Evolutionary conservation across 805 yeast species (phyloP).

Genomic region (Pichia gijzeniarum): DNA sequence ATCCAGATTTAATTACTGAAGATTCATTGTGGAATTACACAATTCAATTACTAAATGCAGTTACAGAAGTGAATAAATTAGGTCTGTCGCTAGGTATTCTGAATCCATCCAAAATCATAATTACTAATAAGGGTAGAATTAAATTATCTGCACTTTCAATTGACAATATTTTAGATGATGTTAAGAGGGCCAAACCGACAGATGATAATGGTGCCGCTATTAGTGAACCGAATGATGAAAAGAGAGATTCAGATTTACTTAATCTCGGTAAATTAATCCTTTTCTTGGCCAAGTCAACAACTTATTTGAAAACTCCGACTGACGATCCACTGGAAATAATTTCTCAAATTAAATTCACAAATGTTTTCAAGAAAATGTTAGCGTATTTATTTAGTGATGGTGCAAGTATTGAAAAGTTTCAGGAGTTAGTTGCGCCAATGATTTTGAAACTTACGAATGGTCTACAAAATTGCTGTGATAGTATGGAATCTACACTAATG

Average conservation of each 20-base stretch:
- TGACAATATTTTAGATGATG: slow-evolving; percentile 50
- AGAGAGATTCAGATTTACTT: slow-evolving; percentile 44
- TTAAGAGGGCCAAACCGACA: slow-evolving; percentile 28
- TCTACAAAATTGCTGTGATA: slow-evolving; percentile 47
- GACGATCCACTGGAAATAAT: slow-evolving; percentile 22
- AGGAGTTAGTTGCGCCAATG: slow-evolving; percentile 36
- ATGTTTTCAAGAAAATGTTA: slow-evolving; percentile 40
- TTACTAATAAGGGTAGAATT: slow-evolving; percentile 66
- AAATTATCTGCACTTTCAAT: slow-evolving; percentile 69
- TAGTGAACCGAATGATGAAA: slow-evolving; percentile 4
- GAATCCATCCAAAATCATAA: slow-evolving; percentile 61
- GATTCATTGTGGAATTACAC: slow-evolving; percentile 68
- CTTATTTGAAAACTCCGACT: slow-evolving; percentile 18
- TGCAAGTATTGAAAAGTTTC: slow-evolving; percentile 29
- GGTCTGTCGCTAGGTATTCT: slow-evolving; percentile 58
- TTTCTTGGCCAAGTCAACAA: slow-evolving; percentile 41
- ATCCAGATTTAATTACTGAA: slow-evolving; percentile 51
- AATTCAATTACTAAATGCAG: slow-evolving; percentile 67
- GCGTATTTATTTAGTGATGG: slow-evolving; percentile 30
- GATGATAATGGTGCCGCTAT: slow-evolving; percentile 1
- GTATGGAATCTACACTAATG: slow-evolving; percentile 52
- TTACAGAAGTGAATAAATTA: slow-evolving; percentile 58
- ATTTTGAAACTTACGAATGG: slow-evolving; percentile 44
- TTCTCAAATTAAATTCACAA: slow-evolving; percentile 33
- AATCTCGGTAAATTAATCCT: slow-evolving; percentile 55